These are phyloP conservation scores for Vitis riparia DNA, from an alignment of 164 flowering plant genomes.

Conservation along the genomic window DNA sequence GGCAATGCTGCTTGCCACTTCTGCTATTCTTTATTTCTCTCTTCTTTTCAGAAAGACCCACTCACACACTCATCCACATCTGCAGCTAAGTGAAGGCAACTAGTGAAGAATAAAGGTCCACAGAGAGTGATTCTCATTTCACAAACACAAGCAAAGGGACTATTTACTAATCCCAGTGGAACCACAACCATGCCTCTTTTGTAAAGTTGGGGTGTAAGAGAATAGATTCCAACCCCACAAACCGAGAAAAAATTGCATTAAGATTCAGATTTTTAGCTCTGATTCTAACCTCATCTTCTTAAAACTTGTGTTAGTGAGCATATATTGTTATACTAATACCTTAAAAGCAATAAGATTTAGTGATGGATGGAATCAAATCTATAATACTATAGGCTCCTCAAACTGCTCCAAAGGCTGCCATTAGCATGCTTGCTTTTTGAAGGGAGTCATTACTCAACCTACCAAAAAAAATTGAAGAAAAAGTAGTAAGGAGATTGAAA, in stretches of 20 bases:
- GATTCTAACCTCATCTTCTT: conserved; percentile 1
- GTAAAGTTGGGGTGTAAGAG: conserved; percentile 19
- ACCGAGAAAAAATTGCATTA: conserved; percentile 5
- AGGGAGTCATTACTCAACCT: neutral
- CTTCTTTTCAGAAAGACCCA: conserved; percentile 37
- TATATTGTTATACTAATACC: neutral
- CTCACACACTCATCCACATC: conserved; percentile 16
- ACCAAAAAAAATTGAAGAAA: neutral
- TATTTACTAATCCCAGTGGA: conserved; percentile 17
- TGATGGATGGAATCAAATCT: neutral
- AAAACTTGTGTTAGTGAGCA: conserved; percentile 5
- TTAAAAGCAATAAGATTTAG: neutral
- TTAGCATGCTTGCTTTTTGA: conserved; percentile 20
- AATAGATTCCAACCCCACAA: conserved; percentile 30
- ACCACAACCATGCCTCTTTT: conserved; percentile 22
- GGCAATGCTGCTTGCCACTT: conserved; percentile 32
- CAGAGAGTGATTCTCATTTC: conserved; percentile 9
- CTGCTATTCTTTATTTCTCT: conserved; percentile 10
- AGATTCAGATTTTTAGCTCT: conserved; percentile 1
- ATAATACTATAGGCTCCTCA: neutral
- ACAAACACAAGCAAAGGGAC: conserved; percentile 9
- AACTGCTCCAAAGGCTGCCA: conserved; percentile 15
- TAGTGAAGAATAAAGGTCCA: conserved; percentile 29
- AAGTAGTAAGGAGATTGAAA: neutral
- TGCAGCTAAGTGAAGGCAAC: conserved; percentile 1